Evolutionary conservation across 1,139 yeast genomes (phyloP), one percentile per base, ranked within the genome.

Genomic region (Nakaseomyces delphensis): DNA sequence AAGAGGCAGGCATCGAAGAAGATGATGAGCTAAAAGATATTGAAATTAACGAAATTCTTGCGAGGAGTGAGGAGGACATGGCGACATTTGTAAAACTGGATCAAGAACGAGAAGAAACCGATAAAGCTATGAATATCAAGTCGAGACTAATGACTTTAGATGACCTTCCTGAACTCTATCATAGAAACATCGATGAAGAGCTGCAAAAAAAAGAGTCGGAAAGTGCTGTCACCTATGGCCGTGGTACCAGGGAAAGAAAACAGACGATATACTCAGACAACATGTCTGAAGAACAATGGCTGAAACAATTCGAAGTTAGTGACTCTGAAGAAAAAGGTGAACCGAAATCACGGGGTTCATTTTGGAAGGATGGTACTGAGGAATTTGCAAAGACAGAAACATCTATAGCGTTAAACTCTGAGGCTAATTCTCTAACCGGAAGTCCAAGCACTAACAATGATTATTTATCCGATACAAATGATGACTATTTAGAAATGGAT

Each of bases 261-360:
- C 66, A 69, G 5, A 60, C 60, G 1, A 63, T 65, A 6, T 82
- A 82, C 54, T 84, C 79, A 50, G 89, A 81, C 56, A 75, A 79
- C 47, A 63, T 82, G 52, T 75, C 86, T 3, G 93, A 83, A 61
- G 89, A 80, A 47, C 87, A 82, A 60, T 83, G 91, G 91, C 65
- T 83, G 47, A 70, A 66, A 54, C 75, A 76, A 50, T 74, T 77
- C 45, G 83, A 77, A 50, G 64, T 61, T 2, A 60, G 64, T 42
- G 69, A 62, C 36, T 51, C 58, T 20, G 66, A 60, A 23, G 62
- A 53, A 11, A 55, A 44, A 41, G 47, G 36, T 32, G 46, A 38
- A 3, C 43, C 40, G 38, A 44, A 36, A 6, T 30, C 36, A 27
- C 48, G 44, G 11, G 29, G 40, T 3, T 55, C 48, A 39, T 39